These are phyloP conservation scores for Achaetomium macrosporum DNA, from an alignment of 2,329 filamentous ascomycete species.

Conservation along the genomic window DNA sequence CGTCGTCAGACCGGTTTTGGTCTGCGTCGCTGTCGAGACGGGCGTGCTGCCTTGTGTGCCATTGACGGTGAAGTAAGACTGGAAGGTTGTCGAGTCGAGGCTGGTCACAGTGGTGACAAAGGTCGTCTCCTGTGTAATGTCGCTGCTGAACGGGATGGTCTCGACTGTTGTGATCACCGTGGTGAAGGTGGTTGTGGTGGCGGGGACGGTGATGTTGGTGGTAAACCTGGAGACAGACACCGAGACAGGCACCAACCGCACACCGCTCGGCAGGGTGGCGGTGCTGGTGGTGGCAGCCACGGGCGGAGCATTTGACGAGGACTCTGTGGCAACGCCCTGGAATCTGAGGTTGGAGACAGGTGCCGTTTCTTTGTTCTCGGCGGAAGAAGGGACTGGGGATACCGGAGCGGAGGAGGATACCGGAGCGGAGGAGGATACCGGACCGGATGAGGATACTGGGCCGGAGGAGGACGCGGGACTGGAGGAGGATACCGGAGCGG, in stretches of 20 bases:
- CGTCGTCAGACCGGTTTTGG: neutral
- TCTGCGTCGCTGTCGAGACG: neutral
- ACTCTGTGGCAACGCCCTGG: neutral
- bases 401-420: neutral
- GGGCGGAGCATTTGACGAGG: neutral
- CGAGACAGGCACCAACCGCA: conserved; percentile 7
- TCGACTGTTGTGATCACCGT: conserved; percentile 5
- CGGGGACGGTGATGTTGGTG: conserved; percentile 11
- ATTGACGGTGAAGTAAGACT: conserved; percentile 7
- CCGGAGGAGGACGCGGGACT: no score
- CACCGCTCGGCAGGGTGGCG: conserved; percentile 11
- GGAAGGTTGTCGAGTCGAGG: neutral
- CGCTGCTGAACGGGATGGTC: conserved; percentile 2
- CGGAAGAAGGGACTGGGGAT: neutral
- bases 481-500: no score
- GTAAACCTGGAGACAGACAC: conserved; percentile 15
- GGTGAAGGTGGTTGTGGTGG: conserved; percentile 8
- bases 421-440: neutral
- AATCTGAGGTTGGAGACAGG: neutral
- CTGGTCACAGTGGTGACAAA: neutral
- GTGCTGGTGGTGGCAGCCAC: neutral
- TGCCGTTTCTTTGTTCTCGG: neutral
- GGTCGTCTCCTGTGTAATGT: conserved; percentile 5
- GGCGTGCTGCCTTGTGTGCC: conserved; percentile 2
- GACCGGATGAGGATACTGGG: no score